These are phyloP conservation scores for Aspergillus calidoustus DNA, from an alignment of 2,329 filamentous ascomycete genomes.

Conservation along the genomic window DNA sequence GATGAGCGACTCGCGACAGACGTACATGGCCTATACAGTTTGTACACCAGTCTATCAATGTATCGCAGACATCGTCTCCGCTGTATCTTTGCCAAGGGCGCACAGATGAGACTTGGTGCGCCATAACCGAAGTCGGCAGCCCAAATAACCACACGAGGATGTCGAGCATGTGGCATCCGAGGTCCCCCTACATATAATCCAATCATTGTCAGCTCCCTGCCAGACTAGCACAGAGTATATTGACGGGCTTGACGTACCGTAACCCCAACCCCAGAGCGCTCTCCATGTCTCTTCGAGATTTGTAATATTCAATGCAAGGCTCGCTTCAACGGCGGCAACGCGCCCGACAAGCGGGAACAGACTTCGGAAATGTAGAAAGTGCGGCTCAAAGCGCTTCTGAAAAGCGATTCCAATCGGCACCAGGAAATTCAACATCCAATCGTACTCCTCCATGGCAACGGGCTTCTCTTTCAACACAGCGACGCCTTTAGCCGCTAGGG, in stretches of 20 bases:
- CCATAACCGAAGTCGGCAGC: neutral
- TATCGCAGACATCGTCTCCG: neutral
- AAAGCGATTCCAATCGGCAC: neutral
- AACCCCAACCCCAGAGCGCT: neutral
- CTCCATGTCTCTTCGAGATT: neutral
- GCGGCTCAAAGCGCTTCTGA: constrained; percentile 1
- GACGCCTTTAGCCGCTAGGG: neutral
- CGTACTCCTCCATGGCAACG: neutral
- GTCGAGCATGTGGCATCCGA: neutral
- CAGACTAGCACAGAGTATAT: no score
- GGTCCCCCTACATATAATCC: neutral
- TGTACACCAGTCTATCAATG: neutral
- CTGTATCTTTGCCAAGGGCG: neutral
- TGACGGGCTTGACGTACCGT: neutral
- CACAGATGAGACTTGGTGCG: neutral
- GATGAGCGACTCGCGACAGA: neutral
- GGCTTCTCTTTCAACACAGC: neutral
- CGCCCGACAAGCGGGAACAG: neutral
- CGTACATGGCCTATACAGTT: neutral
- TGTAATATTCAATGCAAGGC: neutral
- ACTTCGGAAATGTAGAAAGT: neutral
- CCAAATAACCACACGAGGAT: neutral
- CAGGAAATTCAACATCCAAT: neutral
- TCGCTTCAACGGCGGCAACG: neutral
- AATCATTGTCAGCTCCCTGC: no score